Base-by-base conservation (phyloP, 768 basidiomycete species). In the Tephrocybe sp. region DNA sequence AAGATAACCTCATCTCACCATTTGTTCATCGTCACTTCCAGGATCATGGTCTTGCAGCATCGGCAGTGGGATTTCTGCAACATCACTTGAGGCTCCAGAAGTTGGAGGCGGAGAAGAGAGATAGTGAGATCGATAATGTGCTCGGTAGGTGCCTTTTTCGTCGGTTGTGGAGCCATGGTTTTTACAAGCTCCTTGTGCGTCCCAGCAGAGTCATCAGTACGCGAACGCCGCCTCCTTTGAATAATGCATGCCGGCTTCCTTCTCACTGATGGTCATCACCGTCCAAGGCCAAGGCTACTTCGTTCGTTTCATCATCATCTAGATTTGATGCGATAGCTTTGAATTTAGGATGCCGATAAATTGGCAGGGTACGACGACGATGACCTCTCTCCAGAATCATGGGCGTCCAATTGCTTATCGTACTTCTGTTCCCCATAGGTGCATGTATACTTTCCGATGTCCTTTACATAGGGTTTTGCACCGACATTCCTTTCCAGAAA, bases 21-120 rank as follows among this genome's bases (percentile, higher is more conserved):
- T 55, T 5, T 49, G 50, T 38, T 59, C 55, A 33, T 54, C 56
- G 20, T 52, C 48, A 44, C 51, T 46, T 44, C 48, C 41, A 45
- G 35, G 16, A 53, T 42, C 40, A 53, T 42, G 52, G 49, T 20
- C 16, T 47, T n/a, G n/a, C 14, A 10, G 14, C 35, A n/a, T 3
- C 4, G 35, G 17, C 35, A 36, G 17, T 8, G 14, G 5, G 11
- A 13, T 36, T 36, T 36, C 35, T 14, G 4, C 13, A 12, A 36
- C 10, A 12, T 17, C 35, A 12, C 17, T 17, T 14, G 17, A 13
- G 19, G 34, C 26, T 43, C 31, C 35, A 16, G n/a, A 14, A 22
- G n/a, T n/a, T n/a, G 19, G 52, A 32, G 31, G 36, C 39, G 30
- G 35, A 26, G 52, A 54, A 14, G 48, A 54, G 19, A n/a, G 16